A percentile compares a stretch with the other conserved stretches of the same genome.
Evolutionary conservation across 768 basidiomycete genomes (phyloP).

Genomic region (Russula olivacea): DNA sequence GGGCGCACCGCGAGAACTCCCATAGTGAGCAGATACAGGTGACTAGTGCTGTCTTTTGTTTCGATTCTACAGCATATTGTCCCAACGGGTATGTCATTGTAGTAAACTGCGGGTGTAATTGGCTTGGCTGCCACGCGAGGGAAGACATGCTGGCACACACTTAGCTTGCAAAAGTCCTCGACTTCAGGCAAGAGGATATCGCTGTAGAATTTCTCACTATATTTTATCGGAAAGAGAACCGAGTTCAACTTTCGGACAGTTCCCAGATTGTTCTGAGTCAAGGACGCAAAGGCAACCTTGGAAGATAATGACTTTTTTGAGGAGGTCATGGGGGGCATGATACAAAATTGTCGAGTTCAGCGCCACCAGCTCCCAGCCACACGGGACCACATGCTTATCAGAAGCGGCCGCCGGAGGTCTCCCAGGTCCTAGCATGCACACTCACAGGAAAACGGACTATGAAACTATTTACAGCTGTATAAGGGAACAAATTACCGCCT

Average conservation of each 20-base stretch:
- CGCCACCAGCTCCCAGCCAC: slow-evolving; percentile 19
- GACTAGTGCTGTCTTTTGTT: slow-evolving; percentile 48
- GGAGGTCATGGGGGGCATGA: slow-evolving; percentile 31
- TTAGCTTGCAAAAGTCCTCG: slow-evolving; percentile 83
- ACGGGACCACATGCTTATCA: neutral
- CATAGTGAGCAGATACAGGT: slow-evolving; percentile 87
- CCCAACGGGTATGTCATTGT: slow-evolving; percentile 89
- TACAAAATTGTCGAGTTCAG: slow-evolving; percentile 18
- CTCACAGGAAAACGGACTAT: neutral
- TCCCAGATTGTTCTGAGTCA: slow-evolving; percentile 80
- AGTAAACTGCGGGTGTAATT: slow-evolving; percentile 57
- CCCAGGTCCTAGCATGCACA: neutral
- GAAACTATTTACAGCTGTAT: neutral
- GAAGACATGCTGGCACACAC: slow-evolving; percentile 42
- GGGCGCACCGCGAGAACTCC: slow-evolving; percentile 75
- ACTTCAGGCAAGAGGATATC: slow-evolving; percentile 71
- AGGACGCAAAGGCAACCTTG: slow-evolving; percentile 63
- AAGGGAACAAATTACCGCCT: slow-evolving; percentile 28
- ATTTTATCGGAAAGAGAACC: slow-evolving; percentile 84
- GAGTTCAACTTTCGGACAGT: slow-evolving; percentile 59
- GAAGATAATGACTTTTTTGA: slow-evolving; percentile 30
- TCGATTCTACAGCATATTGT: slow-evolving; percentile 84
- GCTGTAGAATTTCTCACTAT: slow-evolving; percentile 82
- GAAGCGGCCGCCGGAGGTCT: neutral
- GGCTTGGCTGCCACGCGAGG: neutral